Evolutionary conservation across 1,139 yeast genomes (phyloP).

Genomic region (Kodamaea suecica): DNA sequence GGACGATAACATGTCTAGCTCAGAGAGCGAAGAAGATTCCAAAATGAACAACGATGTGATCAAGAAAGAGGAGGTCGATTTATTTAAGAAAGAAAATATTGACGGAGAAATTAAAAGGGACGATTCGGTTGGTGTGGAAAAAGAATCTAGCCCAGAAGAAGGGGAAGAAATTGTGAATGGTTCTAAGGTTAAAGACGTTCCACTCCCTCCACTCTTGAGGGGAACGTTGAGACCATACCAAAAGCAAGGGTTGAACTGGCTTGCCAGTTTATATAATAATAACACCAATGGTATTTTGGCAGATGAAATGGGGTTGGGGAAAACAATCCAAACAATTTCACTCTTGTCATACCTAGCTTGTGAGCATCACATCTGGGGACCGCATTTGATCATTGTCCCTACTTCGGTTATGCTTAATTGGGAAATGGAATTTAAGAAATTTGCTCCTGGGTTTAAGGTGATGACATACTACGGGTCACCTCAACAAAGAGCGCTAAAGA

Average conservation of each 20-base stretch:
- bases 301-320: slow-evolving; percentile 98
- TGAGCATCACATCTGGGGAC: slow-evolving; percentile 95
- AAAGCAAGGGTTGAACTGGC: slow-evolving; percentile 95
- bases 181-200: slow-evolving; percentile 62
- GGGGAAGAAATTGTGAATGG: slow-evolving; percentile 35
- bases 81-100: slow-evolving; percentile 3
- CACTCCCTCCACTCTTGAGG: slow-evolving; percentile 61
- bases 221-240: slow-evolving; percentile 90
- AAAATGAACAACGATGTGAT: background rate
- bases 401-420: slow-evolving; percentile 98
- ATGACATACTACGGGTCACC: slow-evolving; percentile 97
- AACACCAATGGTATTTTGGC: slow-evolving; percentile 96
- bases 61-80: background rate
- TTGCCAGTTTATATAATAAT: slow-evolving; percentile 88
- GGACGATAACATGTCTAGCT: slow-evolving; percentile 2
- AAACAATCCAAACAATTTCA: slow-evolving; percentile 94
- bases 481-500: slow-evolving; percentile 90
- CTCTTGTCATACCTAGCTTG: slow-evolving; percentile 85
- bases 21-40: slow-evolving; percentile 9
- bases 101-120: slow-evolving; percentile 1
- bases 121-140: slow-evolving; percentile 2
- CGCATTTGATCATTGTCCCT: slow-evolving; percentile 94
- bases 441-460: slow-evolving; percentile 97
- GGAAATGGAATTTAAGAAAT: slow-evolving; percentile 99
- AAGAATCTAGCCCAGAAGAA: slow-evolving; percentile 14